A percentile compares a stretch with the other conserved stretches of the same genome.
Conservation (phyloP, 1,284 basidiomycete genomes). For the Cryptococcus jaspeensis region DNA sequence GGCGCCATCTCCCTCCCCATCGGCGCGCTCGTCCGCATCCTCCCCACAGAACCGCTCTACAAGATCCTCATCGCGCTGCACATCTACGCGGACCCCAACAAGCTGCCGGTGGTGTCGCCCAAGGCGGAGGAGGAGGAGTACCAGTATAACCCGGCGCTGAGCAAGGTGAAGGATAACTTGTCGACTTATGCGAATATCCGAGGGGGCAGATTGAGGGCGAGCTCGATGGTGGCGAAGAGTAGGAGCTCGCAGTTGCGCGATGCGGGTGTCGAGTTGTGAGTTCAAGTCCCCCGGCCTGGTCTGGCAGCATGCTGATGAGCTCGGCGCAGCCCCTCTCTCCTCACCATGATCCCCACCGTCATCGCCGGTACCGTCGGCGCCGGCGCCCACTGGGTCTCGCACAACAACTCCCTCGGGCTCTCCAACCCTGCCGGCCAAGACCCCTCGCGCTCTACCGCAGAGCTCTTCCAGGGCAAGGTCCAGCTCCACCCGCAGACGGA, state of each 20-base stretch:
- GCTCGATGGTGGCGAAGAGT: slow-evolving; percentile 76
- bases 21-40: slow-evolving; percentile 73
- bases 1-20: slow-evolving; percentile 85
- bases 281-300: slow-evolving; percentile 32
- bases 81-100: slow-evolving; percentile 67
- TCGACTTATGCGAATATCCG: slow-evolving; percentile 74
- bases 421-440: slow-evolving; percentile 42
- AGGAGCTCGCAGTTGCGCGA: slow-evolving; percentile 61
- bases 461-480: slow-evolving; percentile 62
- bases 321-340: slow-evolving; percentile 56
- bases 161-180: slow-evolving; percentile 81
- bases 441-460: slow-evolving; percentile 37
- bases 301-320: not conserved
- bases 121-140: slow-evolving; percentile 57
- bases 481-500: slow-evolving; percentile 83
- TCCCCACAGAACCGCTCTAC: slow-evolving; percentile 79
- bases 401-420: slow-evolving; percentile 23
- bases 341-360: slow-evolving; percentile 85
- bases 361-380: slow-evolving; percentile 82
- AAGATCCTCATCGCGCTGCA: slow-evolving; percentile 64
- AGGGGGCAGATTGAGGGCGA: slow-evolving; percentile 68
- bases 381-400: slow-evolving; percentile 54
- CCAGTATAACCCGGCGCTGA: slow-evolving; percentile 47
- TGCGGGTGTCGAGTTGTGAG: slow-evolving; percentile 54
- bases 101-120: slow-evolving; percentile 63